phyloP scores from a whole-genome alignment of 257 asterid species.

The Solanum etuberosum region DNA sequence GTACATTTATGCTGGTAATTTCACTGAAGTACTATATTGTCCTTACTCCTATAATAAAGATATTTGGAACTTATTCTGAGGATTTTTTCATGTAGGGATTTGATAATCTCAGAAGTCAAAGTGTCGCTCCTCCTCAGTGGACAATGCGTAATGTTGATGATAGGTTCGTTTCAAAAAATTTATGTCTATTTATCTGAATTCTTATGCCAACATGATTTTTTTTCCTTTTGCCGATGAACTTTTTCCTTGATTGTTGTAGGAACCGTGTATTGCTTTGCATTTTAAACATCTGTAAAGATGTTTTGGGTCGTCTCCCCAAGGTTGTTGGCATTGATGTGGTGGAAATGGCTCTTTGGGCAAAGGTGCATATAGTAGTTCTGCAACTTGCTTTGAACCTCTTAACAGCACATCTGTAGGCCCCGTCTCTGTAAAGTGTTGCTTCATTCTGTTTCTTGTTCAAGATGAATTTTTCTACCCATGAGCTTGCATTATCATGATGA shows the following conservation, averaged over 20 bases:
- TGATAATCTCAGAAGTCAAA: constrained; percentile 88
- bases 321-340: constrained; percentile 95
- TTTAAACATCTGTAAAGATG: constrained; percentile 76
- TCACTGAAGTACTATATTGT: background rate
- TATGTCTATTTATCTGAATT: background rate
- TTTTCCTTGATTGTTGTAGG: constrained; percentile 28
- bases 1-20: constrained; percentile 87
- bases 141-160: constrained; percentile 96
- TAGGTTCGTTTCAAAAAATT: constrained; percentile 32
- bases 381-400: background rate
- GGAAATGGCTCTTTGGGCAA: constrained; percentile 99
- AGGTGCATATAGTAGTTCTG: constrained; percentile 39
- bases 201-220: background rate
- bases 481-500: background rate
- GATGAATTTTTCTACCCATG: background rate
- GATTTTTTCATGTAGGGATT: constrained; percentile 58
- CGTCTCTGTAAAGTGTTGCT: background rate
- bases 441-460: background rate
- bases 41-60: background rate
- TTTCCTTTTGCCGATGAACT: background rate
- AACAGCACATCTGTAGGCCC: background rate
- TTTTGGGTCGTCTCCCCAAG: constrained; percentile 78
- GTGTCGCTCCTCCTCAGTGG: constrained; percentile 99
- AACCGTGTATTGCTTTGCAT: constrained; percentile 76
- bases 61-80: background rate